A percentile compares a stretch with the other conserved stretches of the same genome.
Evolutionary conservation across 768 basidiomycete species (phyloP).

Genomic region (Leccinum barrowsii): DNA sequence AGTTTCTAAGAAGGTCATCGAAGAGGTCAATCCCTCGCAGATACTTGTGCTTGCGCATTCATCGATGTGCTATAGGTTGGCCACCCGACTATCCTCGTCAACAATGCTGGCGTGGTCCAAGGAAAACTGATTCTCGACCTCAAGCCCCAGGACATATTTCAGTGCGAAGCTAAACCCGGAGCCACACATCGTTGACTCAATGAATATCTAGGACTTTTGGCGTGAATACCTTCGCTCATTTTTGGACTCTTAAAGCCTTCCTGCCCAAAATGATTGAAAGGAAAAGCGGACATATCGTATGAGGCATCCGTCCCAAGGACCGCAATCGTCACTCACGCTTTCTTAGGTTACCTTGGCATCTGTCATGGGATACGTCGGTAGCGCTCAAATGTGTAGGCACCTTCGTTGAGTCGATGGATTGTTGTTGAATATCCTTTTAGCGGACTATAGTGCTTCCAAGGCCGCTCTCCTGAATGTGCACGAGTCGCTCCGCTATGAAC

Average conservation of each 20-base stretch:
- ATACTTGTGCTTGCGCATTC: background rate
- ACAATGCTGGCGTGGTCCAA: constrained; percentile 93
- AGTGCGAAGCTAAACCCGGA: constrained; percentile 67
- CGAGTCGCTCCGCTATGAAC: constrained; percentile 83
- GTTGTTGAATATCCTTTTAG: constrained; percentile 35
- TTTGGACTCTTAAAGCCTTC: constrained; percentile 91
- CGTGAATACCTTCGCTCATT: constrained; percentile 85
- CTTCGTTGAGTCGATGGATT: background rate
- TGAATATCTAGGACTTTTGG: constrained; percentile 67
- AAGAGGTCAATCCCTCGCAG: constrained; percentile 55
- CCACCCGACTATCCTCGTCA: constrained; percentile 84
- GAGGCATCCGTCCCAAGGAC: constrained; percentile 22
- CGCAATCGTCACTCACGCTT: constrained; percentile 12
- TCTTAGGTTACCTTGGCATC: constrained; percentile 75
- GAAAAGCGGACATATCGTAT: constrained; percentile 81
- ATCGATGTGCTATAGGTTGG: constrained; percentile 55
- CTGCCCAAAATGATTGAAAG: constrained; percentile 79
- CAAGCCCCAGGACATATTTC: constrained; percentile 67
- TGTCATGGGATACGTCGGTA: constrained; percentile 65
- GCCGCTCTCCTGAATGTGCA: constrained; percentile 81
- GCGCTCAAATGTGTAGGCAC: constrained; percentile 70
- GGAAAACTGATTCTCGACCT: constrained; percentile 85
- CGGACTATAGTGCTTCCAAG: constrained; percentile 91
- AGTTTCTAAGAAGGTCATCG: constrained; percentile 65
- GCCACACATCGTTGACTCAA: constrained; percentile 1